Evolutionary conservation across 306 rosid genomes (phyloP), one percentile per base, ranked within the genome.

Genomic region (Amphicarpaea edgeworthii): DNA sequence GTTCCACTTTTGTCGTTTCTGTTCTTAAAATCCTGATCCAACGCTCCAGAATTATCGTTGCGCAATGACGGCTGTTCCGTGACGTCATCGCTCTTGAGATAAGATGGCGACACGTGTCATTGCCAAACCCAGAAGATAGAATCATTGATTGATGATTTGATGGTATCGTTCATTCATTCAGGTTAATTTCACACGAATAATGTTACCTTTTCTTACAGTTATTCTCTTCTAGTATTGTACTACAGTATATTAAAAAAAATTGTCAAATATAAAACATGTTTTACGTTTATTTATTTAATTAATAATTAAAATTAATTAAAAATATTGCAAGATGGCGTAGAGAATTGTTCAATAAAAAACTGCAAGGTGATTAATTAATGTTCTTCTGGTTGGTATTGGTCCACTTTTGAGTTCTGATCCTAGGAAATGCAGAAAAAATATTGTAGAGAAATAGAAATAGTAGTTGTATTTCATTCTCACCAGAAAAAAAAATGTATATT

Each of bases 31-130:
- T 34, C 40, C 9, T 34, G 40, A 9, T 34, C 40, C 40, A 34
- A 34, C 40, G 40, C 40, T 34, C 38, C 7, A 0, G 4, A 5
- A 53, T 76, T 71, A 75, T 24, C 46, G 17, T 16, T 23, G 42
- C 2, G 30, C 21, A 72, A 63, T 75, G 88, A 85, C 88, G 81
- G 83, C 88, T 72, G 26, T 2, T n/a, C 8, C 34, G 12, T 73
- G 83, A 77, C 73, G 10, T 62, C 76, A 78, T 66, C 61, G 17
- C 57, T 55, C 58, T 78, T 37, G 0, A 63, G 68, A 81, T 78
- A 64, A 74, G 17, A 2, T 63, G 21, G 6, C 14, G 69, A 74
- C 88, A 68, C 62, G 88, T 84, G 76, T 20, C 81, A 9, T 1
- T 0, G 7, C 28, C 2, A 1, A n/a, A 0, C 17, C 69, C 61